phyloP scores from a whole-genome alignment of 148 eudicot genomes.

The Diospyros kaki region DNA sequence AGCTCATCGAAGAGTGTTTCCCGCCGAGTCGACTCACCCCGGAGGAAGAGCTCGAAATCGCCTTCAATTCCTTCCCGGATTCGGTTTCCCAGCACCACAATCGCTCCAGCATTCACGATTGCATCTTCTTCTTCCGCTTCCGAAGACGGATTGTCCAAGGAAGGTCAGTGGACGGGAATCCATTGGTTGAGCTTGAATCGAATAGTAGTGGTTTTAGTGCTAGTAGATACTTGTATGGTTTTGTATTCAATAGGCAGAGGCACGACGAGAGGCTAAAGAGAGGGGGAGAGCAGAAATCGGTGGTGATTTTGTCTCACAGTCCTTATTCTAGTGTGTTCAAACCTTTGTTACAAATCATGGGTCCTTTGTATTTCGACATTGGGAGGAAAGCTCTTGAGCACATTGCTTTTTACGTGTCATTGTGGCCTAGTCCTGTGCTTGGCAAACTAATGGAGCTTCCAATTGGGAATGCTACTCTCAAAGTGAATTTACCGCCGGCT shows the following conservation, averaged over 20 bases:
- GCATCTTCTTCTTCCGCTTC: conserved; percentile 88
- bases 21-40: conserved; percentile 66
- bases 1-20: conserved; percentile 86
- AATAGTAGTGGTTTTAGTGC: conserved; percentile 14
- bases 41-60: conserved; percentile 78
- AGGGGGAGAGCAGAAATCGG: conserved; percentile 97
- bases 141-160: conserved; percentile 46
- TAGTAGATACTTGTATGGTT: conserved; percentile 65
- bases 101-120: conserved; percentile 83
- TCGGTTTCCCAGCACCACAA: conserved; percentile 90
- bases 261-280: conserved; percentile 96
- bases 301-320: conserved; percentile 78
- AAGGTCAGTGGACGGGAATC: conserved; percentile 14
- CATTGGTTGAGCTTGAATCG: not conserved
- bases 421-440: conserved; percentile 78
- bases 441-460: conserved; percentile 93
- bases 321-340: conserved; percentile 88
- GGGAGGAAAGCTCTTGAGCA: conserved; percentile 87
- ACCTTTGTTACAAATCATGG: conserved; percentile 90
- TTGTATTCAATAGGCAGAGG: conserved; percentile 94
- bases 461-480: conserved; percentile 83
- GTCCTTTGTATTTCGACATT: conserved; percentile 86
- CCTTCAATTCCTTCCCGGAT: conserved; percentile 93
- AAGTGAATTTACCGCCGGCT: conserved; percentile 82
- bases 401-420: conserved; percentile 77